These are phyloP conservation scores for Quercus agrifolia DNA, from an alignment of 306 rosid genomes.

Conservation along the genomic window DNA sequence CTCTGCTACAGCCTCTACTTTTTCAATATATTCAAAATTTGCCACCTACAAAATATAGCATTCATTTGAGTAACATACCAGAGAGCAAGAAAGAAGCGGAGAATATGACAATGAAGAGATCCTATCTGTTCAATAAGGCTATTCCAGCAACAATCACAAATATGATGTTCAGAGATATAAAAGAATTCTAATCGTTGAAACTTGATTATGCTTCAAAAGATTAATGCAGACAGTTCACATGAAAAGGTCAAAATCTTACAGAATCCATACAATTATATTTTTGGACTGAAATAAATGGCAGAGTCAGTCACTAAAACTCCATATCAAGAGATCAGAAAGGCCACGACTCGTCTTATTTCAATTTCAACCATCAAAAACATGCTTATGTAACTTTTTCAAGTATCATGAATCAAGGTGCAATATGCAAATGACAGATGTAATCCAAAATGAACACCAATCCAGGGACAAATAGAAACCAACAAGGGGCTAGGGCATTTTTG, in stretches of 20 bases:
- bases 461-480: background rate
- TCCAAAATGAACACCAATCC: background rate
- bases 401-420: background rate
- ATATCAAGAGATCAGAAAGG: background rate
- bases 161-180: background rate
- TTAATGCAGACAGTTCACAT: background rate
- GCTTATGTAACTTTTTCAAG: background rate
- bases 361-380: background rate
- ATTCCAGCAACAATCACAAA: background rate
- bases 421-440: background rate
- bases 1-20: slow-evolving; percentile 71
- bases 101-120: background rate
- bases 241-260: background rate
- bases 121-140: background rate
- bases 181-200: background rate
- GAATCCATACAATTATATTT: too few species aligned
- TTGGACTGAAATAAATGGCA: too few species aligned
- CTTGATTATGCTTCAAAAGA: slow-evolving; percentile 6
- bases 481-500: background rate
- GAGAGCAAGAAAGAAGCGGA: slow-evolving; percentile 2
- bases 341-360: background rate
- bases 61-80: slow-evolving; percentile 5
- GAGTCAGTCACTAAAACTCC: background rate
- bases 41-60: slow-evolving; percentile 67
- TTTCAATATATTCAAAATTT: slow-evolving; percentile 92